Base-by-base conservation (phyloP, 805 yeast genomes). In the Cyberlindnera subsufficiens region DNA sequence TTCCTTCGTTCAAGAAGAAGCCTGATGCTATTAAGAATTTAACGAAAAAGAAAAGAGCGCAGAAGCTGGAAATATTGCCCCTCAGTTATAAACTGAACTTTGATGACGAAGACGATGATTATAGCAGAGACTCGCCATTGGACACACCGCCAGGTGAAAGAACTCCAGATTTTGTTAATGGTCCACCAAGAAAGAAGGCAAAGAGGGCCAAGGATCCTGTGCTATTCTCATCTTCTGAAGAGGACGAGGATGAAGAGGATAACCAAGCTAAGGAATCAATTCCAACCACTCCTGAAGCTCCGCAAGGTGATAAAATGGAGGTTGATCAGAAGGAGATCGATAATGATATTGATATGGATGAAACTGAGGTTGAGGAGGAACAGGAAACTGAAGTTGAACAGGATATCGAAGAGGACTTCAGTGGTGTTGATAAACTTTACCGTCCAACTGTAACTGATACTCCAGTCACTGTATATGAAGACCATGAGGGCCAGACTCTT, bases 381-480 rank as follows among this genome's bases (percentile, higher is more conserved):
- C 36, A 36, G 30, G 43, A 33, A 27, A 49, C 42, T 37, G 45
- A 38, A n/a, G n/a, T n/a, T n/a, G n/a, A n/a, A n/a, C 18, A 39
- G 39, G 17, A 38, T 9, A 65, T 33, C 3, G 40, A 33, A 52
- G 47, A 30, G 14, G 59, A 53, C 25, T 54, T 43, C 38, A 54
- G 57, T 37, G 57, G 47, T 3, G 49, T 59, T 32, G 68, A 66
- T 20, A 51, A 47, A 17, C 48, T 53, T 8, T 83, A 74, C 53
- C 66, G 68, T 42, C 87, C 95, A 1, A 64, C 75, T 0, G 49
- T 51, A 1, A 65, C 72, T 3, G 71, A 58, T 1, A 43, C 49
- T 4, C 88, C 91, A 1, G 47, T 58, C 13, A 72, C 88, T 0
- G 88, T 83, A 3, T 78, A 68, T 43, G 72, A 72, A 13, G 74